These are phyloP conservation scores for Mycena maculata DNA, from an alignment of 768 basidiomycete species.

Conservation along the genomic window DNA sequence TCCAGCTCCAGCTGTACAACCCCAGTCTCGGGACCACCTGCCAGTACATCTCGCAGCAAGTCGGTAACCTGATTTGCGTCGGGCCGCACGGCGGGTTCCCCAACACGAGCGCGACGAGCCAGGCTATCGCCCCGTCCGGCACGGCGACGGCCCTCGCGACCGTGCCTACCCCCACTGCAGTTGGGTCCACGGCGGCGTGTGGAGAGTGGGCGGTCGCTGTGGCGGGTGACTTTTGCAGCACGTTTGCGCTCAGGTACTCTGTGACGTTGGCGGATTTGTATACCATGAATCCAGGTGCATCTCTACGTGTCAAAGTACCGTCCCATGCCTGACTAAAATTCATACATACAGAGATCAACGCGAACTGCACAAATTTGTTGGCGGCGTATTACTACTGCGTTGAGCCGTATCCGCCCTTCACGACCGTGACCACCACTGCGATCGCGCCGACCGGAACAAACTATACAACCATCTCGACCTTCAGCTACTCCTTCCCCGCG, in stretches of 20 bases:
- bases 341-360: slow-evolving; percentile 37
- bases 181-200: slow-evolving; percentile 39
- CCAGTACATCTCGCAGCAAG: slow-evolving; percentile 27
- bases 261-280: slow-evolving; percentile 39
- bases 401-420: slow-evolving; percentile 39
- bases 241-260: slow-evolving; percentile 1
- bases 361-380: slow-evolving; percentile 42
- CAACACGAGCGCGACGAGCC: slow-evolving; percentile 4
- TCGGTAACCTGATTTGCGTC: slow-evolving; percentile 30
- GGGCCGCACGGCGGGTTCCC: slow-evolving; percentile 38
- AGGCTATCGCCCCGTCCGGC: too few species aligned
- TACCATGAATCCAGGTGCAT: slow-evolving; percentile 39
- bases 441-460: slow-evolving; percentile 18
- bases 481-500: slow-evolving; percentile 29
- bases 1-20: slow-evolving; percentile 34
- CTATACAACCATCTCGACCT: neutral
- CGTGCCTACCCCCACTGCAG: slow-evolving; percentile 36
- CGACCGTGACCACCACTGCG: slow-evolving; percentile 19
- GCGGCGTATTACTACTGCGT: slow-evolving; percentile 39
- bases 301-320: too few species aligned
- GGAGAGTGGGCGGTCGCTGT: slow-evolving; percentile 38
- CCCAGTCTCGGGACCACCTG: slow-evolving; percentile 33
- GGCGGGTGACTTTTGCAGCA: slow-evolving; percentile 34
- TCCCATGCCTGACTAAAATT: too few species aligned
- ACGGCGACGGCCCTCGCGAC: slow-evolving; percentile 35